These are phyloP conservation scores for Pulveroboletus frians DNA, from an alignment of 768 basidiomycete species.

Conservation along the genomic window DNA sequence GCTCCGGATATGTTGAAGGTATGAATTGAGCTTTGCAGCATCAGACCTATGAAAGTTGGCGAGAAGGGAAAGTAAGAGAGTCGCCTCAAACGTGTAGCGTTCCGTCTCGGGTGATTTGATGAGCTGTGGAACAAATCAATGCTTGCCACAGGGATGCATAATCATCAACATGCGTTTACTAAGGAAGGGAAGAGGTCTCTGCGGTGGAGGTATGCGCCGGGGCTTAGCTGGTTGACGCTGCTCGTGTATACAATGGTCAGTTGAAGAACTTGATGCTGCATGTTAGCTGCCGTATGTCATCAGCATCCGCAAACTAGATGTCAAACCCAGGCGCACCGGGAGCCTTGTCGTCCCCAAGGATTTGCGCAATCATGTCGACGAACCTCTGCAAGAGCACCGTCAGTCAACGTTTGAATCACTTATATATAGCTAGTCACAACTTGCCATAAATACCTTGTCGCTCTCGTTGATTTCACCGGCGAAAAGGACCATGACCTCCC, in stretches of 20 bases:
- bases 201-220: constrained; percentile 66
- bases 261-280: constrained; percentile 52
- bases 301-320: background rate
- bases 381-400: constrained; percentile 39
- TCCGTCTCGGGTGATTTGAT: constrained; percentile 52
- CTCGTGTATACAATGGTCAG: constrained; percentile 55
- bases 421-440: background rate
- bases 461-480: constrained; percentile 56
- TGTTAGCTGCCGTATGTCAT: constrained; percentile 31
- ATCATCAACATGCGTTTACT: constrained; percentile 35
- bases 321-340: constrained; percentile 28
- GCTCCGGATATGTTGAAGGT: constrained; percentile 48
- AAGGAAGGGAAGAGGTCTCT: constrained; percentile 56
- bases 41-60: constrained; percentile 72
- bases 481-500: constrained; percentile 69
- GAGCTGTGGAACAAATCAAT: constrained; percentile 35
- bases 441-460: constrained; percentile 53
- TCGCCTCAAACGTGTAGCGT: constrained; percentile 54
- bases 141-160: background rate
- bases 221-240: constrained; percentile 57
- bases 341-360: constrained; percentile 40
- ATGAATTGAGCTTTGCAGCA: constrained; percentile 63
- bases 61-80: constrained; percentile 55
- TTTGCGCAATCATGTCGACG: constrained; percentile 41
- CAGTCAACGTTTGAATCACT: background rate